Conservation (phyloP, 495 filamentous ascomycete species). For the Xylaria bambusicola region DNA sequence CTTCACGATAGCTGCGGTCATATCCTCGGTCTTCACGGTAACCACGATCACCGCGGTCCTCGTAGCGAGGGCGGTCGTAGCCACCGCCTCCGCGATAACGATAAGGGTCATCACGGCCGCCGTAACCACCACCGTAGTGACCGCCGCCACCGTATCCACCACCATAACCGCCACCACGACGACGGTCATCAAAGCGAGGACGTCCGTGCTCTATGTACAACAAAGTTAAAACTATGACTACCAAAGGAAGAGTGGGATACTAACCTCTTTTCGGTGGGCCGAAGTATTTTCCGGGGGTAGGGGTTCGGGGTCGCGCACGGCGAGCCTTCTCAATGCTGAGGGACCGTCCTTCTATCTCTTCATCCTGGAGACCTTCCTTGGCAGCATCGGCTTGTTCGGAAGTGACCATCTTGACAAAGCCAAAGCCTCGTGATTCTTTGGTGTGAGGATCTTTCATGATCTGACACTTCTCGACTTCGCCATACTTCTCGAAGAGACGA, state of each 20-base stretch:
- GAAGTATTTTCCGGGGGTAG: slow-evolving; percentile 98
- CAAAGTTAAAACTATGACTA: neutral
- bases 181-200: slow-evolving; percentile 49
- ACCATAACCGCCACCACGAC: slow-evolving; percentile 54
- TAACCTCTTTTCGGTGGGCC: slow-evolving; percentile 96
- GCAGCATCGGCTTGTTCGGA: slow-evolving; percentile 92
- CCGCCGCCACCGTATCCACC: slow-evolving; percentile 48
- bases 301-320: slow-evolving; percentile 88
- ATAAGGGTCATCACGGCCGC: slow-evolving; percentile 59
- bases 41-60: slow-evolving; percentile 46
- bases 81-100: slow-evolving; percentile 57
- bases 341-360: slow-evolving; percentile 92
- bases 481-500: slow-evolving; percentile 97
- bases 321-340: slow-evolving; percentile 99
- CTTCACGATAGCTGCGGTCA: slow-evolving; percentile 54
- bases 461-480: slow-evolving; percentile 97
- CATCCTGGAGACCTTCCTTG: slow-evolving; percentile 93
- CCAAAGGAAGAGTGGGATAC: slow-evolving; percentile 27
- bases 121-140: slow-evolving; percentile 50
- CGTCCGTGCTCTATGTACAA: slow-evolving; percentile 15
- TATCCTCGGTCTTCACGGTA: slow-evolving; percentile 50
- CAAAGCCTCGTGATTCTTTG: slow-evolving; percentile 97
- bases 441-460: slow-evolving; percentile 99
- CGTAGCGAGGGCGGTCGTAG: slow-evolving; percentile 45
- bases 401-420: slow-evolving; percentile 98